Base-by-base conservation (phyloP, 2,329 filamentous ascomycete species). In the Scolecobasidium constrictum region DNA sequence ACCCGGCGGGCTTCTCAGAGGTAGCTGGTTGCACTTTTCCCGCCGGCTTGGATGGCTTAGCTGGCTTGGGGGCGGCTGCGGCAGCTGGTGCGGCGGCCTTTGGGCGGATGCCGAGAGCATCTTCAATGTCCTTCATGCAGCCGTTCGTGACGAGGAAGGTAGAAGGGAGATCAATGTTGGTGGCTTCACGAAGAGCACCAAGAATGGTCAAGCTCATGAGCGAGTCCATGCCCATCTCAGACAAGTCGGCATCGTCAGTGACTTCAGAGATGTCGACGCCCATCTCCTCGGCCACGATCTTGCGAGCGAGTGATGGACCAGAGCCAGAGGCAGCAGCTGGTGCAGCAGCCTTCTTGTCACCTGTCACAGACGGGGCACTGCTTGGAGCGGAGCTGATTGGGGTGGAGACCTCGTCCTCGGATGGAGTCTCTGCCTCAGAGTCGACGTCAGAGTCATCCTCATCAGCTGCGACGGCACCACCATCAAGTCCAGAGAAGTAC, bases 51-150 rank as follows among this genome's bases (percentile, higher is more conserved):
- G 38, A 31, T 7, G 37, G 17, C 20, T 19, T 20, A 9, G 44
- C 5, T 11, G 40, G 37, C 15, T 38, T 56, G 35, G 61, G 59
- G 4, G 35, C 49, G 9, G 35, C 17, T 12, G 38, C 26, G 43
- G 51, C 41, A 43, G 45, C 38, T 23, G 50, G 23, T n/a, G 54
- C 49, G 41, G 59, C 53, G 41, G 58, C 51, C 54, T 61, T 62
- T 22, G 65, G 61, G 44, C 66, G 64, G 67, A 71, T 70, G 42
- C 76, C 78, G 3, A 84, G 72, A 26, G 73, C 71, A 44, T 72
- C 73, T 57, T 83, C 78, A 45, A 83, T 76, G 48, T 80, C 75
- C 50, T 76, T 73, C 38, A 83, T 73, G 3, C 74, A 76, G 7
- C 73, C 68, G 54, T 80, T 78, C 50, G 71, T 68, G 12, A 72